Conservation (phyloP, 2,329 filamentous ascomycete species). For the Claviceps fusiformis region DNA sequence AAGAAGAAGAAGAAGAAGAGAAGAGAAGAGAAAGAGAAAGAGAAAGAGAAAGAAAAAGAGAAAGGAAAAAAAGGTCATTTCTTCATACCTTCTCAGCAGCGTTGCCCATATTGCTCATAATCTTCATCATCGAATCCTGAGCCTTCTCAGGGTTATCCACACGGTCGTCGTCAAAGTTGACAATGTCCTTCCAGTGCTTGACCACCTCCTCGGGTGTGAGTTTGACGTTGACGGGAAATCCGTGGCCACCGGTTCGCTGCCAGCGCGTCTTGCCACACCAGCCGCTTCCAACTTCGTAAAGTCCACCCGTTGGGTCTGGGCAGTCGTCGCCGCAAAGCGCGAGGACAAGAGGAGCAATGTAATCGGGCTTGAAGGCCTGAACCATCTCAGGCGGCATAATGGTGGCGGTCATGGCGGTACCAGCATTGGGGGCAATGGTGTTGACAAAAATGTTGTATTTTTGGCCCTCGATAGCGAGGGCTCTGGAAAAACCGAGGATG, state of each 20-base stretch:
- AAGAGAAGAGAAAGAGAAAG: slow-evolving; percentile 10
- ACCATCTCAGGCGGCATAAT: slow-evolving; percentile 96
- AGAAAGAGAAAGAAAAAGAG: not conserved
- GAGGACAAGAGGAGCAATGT: slow-evolving; percentile 85
- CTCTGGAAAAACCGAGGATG: slow-evolving; percentile 89
- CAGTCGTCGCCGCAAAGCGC: slow-evolving; percentile 76
- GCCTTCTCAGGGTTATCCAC: slow-evolving; percentile 74
- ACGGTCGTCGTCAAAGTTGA: slow-evolving; percentile 75
- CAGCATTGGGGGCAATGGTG: slow-evolving; percentile 94
- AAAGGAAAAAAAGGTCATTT: slow-evolving; percentile 2
- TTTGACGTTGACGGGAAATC: slow-evolving; percentile 76
- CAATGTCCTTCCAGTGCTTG: slow-evolving; percentile 63
- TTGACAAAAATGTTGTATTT: slow-evolving; percentile 99
- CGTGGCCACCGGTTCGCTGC: slow-evolving; percentile 81
- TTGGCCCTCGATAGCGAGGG: slow-evolving; percentile 79
- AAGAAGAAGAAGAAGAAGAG: not conserved
- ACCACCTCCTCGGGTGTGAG: slow-evolving; percentile 75
- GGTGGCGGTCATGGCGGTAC: slow-evolving; percentile 85
- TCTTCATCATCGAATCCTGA: slow-evolving; percentile 63
- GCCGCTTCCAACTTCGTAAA: slow-evolving; percentile 91
- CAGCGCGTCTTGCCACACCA: slow-evolving; percentile 89
- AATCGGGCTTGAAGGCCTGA: slow-evolving; percentile 97
- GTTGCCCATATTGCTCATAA: slow-evolving; percentile 74
- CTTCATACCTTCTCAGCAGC: slow-evolving; percentile 50
- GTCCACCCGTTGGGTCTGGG: slow-evolving; percentile 68